Base-by-base conservation (phyloP, 208 protist genomes). In the Novymonas esmeraldas region DNA sequence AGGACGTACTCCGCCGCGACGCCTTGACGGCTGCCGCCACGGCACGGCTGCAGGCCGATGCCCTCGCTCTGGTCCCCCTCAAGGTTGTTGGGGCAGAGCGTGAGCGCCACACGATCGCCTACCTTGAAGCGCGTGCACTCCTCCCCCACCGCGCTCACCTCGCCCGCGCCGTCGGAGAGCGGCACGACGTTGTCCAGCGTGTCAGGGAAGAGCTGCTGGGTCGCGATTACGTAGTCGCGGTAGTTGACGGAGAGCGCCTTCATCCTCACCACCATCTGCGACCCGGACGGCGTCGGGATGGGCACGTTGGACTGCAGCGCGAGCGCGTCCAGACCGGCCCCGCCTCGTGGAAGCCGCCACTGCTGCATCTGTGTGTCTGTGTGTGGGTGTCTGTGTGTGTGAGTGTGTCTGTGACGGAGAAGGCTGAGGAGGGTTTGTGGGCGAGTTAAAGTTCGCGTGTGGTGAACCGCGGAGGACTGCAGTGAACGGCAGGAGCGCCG, bases 241-340 rank as follows among this genome's bases (percentile, higher is more conserved):
- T 63, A 71, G 58, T 80, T 75, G 20, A 76, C 7, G 24, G 75
- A 64, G 44, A 72, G n/a, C n/a, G n/a, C n/a, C n/a, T n/a, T n/a
- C n/a, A n/a, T n/a, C n/a, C n/a, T n/a, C n/a, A n/a, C n/a, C n/a
- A n/a, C n/a, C n/a, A n/a, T n/a, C n/a, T n/a, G n/a, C n/a, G n/a
- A n/a, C n/a, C n/a, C n/a, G n/a, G n/a, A n/a, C n/a, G n/a, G n/a
- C n/a, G n/a, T n/a, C n/a, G n/a, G n/a, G n/a, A n/a, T n/a, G n/a
- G n/a, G n/a, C n/a, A n/a, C n/a, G n/a, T n/a, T n/a, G n/a, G n/a
- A n/a, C n/a, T n/a, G n/a, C n/a, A n/a, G n/a, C n/a, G n/a, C n/a
- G n/a, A n/a, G n/a, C n/a, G n/a, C n/a, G n/a, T n/a, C n/a, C n/a
- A n/a, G n/a, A n/a, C n/a, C n/a, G n/a, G n/a, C n/a, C n/a, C n/a